Evolutionary conservation across 2,329 filamentous ascomycete species (phyloP).

Genomic region (Pseudogymnoascus sp.): DNA sequence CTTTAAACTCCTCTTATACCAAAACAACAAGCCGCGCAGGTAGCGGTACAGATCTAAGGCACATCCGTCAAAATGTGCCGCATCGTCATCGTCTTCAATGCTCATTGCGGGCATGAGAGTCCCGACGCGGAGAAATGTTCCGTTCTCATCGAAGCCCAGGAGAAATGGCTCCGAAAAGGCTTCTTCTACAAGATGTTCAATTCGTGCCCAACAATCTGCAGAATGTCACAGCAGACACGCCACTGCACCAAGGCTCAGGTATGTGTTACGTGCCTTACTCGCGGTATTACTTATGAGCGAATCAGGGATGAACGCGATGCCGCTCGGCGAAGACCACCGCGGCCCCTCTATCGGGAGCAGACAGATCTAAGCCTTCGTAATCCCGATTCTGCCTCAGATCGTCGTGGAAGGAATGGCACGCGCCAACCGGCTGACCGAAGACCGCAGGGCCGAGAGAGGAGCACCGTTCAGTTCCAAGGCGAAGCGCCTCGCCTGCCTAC

Average conservation of each 20-base stretch:
- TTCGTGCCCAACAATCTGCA: neutral
- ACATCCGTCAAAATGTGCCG: constrained; percentile 4
- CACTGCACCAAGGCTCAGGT: neutral
- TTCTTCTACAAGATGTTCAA: neutral
- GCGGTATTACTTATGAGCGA: neutral
- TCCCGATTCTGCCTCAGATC: neutral
- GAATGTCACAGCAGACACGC: neutral
- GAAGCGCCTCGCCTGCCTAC: neutral
- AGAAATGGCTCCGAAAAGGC: neutral
- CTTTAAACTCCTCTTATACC: neutral
- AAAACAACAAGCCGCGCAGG: neutral
- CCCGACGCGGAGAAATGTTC: neutral
- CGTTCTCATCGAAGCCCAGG: neutral
- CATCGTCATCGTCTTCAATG: neutral
- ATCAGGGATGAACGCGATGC: neutral
- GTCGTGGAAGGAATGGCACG: neutral
- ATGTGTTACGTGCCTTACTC: neutral
- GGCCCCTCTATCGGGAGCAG: neutral
- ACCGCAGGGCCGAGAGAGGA: neutral
- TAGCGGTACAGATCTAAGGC: neutral
- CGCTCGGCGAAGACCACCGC: neutral
- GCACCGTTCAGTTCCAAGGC: neutral
- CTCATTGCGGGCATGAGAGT: neutral
- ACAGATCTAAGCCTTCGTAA: neutral
- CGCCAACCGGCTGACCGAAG: neutral